A percentile compares a stretch with the other conserved stretches of the same genome.
These are phyloP conservation scores for Claviceps africana DNA, from an alignment of 2,329 filamentous ascomycete species.

Conservation along the genomic window DNA sequence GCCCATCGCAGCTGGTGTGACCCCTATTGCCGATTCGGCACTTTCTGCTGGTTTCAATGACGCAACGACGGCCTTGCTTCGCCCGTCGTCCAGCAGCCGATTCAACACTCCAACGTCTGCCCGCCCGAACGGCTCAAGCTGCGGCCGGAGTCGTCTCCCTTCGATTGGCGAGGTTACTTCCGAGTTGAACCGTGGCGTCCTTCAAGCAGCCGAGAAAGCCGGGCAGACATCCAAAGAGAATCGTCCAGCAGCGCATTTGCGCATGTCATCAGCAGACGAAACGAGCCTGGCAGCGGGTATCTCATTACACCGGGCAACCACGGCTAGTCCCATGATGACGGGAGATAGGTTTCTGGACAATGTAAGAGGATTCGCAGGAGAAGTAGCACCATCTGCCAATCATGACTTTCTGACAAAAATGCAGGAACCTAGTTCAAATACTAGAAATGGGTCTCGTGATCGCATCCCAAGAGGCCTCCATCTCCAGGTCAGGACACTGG, in stretches of 20 bases:
- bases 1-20: constrained; percentile 69
- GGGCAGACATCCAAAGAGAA: constrained; percentile 14
- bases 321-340: constrained; percentile 54
- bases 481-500: constrained; percentile 49
- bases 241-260: constrained; percentile 19
- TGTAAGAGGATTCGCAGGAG: constrained; percentile 17
- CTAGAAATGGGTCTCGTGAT: constrained; percentile 58
- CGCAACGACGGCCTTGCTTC: constrained; percentile 51
- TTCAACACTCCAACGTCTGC: constrained; percentile 58
- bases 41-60: constrained; percentile 48
- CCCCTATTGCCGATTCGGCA: constrained; percentile 73
- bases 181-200: constrained; percentile 17
- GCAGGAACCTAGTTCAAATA: constrained; percentile 39
- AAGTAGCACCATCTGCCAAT: constrained; percentile 46
- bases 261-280: constrained; percentile 27
- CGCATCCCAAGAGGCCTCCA: constrained; percentile 59
- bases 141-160: constrained; percentile 51
- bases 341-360: constrained; percentile 28
- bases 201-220: constrained; percentile 14
- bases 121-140: constrained; percentile 41
- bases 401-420: constrained; percentile 50
- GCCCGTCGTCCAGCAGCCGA: constrained; percentile 52
- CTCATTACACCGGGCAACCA: constrained; percentile 49
- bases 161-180: constrained; percentile 54
- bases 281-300: constrained; percentile 28